Conservation (phyloP, 1,284 basidiomycete species). For the Ustilago vetiveriae region DNA sequence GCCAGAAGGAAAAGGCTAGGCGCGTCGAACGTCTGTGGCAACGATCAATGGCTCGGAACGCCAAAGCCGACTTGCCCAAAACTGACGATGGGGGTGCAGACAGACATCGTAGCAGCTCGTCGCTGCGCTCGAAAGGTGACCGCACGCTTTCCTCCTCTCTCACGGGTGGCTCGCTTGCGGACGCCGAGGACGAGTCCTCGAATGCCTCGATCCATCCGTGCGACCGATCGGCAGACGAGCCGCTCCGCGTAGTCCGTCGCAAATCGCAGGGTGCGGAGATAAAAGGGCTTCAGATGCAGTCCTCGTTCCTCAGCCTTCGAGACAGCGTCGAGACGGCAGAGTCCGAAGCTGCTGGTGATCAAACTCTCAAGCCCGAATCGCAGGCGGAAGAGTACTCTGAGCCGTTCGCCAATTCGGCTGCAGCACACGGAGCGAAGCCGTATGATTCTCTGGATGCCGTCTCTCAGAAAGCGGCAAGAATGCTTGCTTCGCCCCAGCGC, state of each 20-base stretch:
- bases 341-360: conserved; percentile 1
- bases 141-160: conserved; percentile 28
- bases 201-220: conserved; percentile 24
- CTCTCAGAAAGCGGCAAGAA: neutral
- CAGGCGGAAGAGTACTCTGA: too few relatives aligned
- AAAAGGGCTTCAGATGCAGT: conserved; percentile 6
- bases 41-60: conserved; percentile 43
- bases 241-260: neutral
- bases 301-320: conserved; percentile 31
- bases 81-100: neutral
- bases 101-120: conserved; percentile 14
- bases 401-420: neutral
- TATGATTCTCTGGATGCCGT: neutral
- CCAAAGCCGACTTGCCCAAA: conserved; percentile 3
- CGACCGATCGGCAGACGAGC: conserved; percentile 16
- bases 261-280: conserved; percentile 1
- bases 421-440: neutral
- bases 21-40: conserved; percentile 56
- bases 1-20: conserved; percentile 46
- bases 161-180: conserved; percentile 35
- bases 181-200: conserved; percentile 31
- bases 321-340: conserved; percentile 27
- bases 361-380: too few relatives aligned
- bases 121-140: conserved; percentile 16
- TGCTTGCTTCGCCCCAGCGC: conserved; percentile 8